Evolutionary conservation across 805 yeast species (phyloP).

Genomic region (Barnettozyma californica): DNA sequence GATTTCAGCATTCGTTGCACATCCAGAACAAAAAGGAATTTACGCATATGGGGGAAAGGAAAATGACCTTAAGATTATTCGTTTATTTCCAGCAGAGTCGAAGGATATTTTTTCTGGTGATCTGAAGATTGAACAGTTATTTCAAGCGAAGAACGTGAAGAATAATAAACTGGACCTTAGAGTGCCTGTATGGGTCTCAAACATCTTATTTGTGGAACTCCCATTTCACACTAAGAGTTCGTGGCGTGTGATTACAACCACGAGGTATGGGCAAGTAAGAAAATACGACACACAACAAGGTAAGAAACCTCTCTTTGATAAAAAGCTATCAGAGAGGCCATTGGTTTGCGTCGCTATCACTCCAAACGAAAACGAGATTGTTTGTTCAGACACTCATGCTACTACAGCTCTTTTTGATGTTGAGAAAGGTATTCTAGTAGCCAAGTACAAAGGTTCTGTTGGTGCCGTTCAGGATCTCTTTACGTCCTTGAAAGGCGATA

Average conservation of each 20-base stretch:
- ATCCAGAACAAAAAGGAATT: slow-evolving; percentile 43
- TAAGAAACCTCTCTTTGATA: slow-evolving; percentile 58
- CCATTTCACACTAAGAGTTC: slow-evolving; percentile 30
- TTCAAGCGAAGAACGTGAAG: slow-evolving; percentile 78
- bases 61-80: slow-evolving; percentile 53
- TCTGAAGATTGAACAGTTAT: slow-evolving; percentile 34
- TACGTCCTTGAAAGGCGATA: slow-evolving; percentile 23
- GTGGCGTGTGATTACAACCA: slow-evolving; percentile 57
- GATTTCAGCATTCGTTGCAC: slow-evolving; percentile 41
- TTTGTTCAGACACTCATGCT: slow-evolving; percentile 70
- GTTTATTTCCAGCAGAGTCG: slow-evolving; percentile 28
- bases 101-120: slow-evolving; percentile 21
- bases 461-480: slow-evolving; percentile 51
- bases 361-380: slow-evolving; percentile 35
- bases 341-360: slow-evolving; percentile 33
- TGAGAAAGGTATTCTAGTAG: slow-evolving; percentile 48
- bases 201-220: slow-evolving; percentile 42
- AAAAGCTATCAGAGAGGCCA: slow-evolving; percentile 51
- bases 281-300: slow-evolving; percentile 65
- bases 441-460: slow-evolving; percentile 72
- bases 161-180: slow-evolving; percentile 72
- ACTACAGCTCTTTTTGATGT: slow-evolving; percentile 54
- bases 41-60: slow-evolving; percentile 89
- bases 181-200: slow-evolving; percentile 76
- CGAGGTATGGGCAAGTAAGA: slow-evolving; percentile 72